Evolutionary conservation across 805 yeast genomes (phyloP).

Genomic region (Torulaspora franciscae): DNA sequence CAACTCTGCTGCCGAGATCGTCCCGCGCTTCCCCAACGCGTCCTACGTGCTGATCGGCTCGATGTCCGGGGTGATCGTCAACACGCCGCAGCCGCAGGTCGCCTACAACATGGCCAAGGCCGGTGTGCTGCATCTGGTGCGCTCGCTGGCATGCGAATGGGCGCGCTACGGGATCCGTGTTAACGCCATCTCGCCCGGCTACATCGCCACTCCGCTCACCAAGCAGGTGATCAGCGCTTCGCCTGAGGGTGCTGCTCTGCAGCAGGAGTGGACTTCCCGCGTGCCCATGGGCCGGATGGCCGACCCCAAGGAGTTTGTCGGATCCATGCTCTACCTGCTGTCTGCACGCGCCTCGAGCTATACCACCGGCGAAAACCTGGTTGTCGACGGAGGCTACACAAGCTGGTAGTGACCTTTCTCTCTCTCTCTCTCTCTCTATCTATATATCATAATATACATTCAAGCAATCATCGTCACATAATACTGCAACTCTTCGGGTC

Average conservation of each 20-base stretch:
- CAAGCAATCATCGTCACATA: constrained; percentile 12
- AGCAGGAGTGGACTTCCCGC: constrained; percentile 65
- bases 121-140: constrained; percentile 75
- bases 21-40: constrained; percentile 30
- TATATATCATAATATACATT: not conserved
- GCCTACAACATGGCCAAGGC: constrained; percentile 85
- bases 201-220: constrained; percentile 74
- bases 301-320: constrained; percentile 77
- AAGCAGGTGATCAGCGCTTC: constrained; percentile 59
- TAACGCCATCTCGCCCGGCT: constrained; percentile 75
- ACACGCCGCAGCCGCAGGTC: constrained; percentile 74
- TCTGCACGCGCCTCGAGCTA: constrained; percentile 65
- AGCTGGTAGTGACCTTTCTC: constrained; percentile 53
- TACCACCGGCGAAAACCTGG: constrained; percentile 79
- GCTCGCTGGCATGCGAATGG: constrained; percentile 78
- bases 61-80: constrained; percentile 73
- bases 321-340: constrained; percentile 68
- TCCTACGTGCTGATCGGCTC: constrained; percentile 70
- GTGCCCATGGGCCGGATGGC: constrained; percentile 81
- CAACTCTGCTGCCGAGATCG: constrained; percentile 41
- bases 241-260: constrained; percentile 45
- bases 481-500: constrained; percentile 15
- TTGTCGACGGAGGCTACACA: constrained; percentile 84
- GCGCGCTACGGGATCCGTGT: constrained; percentile 70
- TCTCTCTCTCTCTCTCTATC: not conserved